phyloP scores from a whole-genome alignment of 441 rosid genomes.

The Metrosideros polymorpha region DNA sequence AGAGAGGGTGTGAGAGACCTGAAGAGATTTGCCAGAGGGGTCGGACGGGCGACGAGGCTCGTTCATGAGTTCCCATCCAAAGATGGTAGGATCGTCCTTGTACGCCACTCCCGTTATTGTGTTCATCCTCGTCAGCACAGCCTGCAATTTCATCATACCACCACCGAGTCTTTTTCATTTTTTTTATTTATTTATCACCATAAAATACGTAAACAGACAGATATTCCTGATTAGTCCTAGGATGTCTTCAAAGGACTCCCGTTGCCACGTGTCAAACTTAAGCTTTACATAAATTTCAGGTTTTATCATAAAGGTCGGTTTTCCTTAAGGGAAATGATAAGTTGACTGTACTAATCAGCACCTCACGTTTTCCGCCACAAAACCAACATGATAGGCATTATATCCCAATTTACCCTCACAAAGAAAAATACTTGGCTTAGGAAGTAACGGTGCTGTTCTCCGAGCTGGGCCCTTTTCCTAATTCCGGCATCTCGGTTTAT shows the following conservation, averaged over 20 bases:
- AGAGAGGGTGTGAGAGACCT: conserved; percentile 12
- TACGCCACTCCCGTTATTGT: conserved; percentile 36
- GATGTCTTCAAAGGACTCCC: background rate
- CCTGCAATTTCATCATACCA: conserved; percentile 14
- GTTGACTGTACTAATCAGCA: too few relatives aligned
- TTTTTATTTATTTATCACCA: too few relatives aligned
- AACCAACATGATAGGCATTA: too few relatives aligned
- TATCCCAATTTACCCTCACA: too few relatives aligned
- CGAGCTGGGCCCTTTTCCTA: too few relatives aligned
- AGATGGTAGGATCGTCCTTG: conserved; percentile 45
- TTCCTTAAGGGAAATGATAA: too few relatives aligned
- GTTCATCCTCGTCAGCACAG: conserved; percentile 39
- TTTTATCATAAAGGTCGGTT: background rate
- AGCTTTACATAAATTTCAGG: background rate
- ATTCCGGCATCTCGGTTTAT: background rate
- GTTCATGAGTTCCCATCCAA: conserved; percentile 64
- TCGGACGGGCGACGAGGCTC: conserved; percentile 36
- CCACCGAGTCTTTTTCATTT: too few relatives aligned
- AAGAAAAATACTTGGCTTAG: too few relatives aligned
- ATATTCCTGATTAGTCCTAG: background rate
- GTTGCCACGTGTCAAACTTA: background rate
- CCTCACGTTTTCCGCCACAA: too few relatives aligned
- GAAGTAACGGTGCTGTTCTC: too few relatives aligned
- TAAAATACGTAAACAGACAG: background rate
- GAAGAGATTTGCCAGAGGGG: conserved; percentile 28